Evolutionary conservation across 768 basidiomycete genomes (phyloP).

Genomic region (Pisolithus orientalis): DNA sequence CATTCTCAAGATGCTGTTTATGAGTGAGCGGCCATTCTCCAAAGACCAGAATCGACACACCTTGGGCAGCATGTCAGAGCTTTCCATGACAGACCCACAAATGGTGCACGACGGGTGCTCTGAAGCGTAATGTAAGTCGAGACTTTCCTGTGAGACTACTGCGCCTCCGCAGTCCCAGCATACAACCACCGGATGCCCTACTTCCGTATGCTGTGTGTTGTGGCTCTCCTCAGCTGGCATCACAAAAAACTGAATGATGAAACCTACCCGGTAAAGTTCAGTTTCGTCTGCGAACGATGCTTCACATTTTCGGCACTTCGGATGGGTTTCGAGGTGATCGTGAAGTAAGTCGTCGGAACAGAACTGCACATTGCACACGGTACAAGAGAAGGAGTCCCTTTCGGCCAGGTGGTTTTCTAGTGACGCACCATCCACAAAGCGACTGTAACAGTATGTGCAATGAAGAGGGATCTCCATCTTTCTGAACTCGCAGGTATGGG

Average conservation of each 20-base stretch:
- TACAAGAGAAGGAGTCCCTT: not conserved
- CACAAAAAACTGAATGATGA: not conserved
- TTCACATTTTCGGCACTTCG: not conserved
- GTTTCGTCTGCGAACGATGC: not conserved
- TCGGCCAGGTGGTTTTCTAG: not conserved
- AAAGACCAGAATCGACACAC: not conserved
- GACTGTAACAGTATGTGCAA: not conserved
- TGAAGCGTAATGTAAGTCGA: not conserved
- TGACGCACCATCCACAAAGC: not conserved
- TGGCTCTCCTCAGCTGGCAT: not conserved
- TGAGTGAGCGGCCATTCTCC: constrained; percentile 5
- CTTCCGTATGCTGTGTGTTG: not conserved
- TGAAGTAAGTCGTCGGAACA: not conserved
- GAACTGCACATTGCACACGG: not conserved
- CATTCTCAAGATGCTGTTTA: constrained; percentile 15
- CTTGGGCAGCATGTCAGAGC: not conserved
- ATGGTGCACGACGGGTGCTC: not conserved
- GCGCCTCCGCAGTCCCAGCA: not conserved
- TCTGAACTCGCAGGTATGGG: not conserved
- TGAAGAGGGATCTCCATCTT: not conserved
- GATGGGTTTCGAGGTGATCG: not conserved
- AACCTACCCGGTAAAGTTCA: not conserved
- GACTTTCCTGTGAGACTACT: not conserved
- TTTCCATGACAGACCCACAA: not conserved
- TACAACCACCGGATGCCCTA: not conserved